phyloP scores from a whole-genome alignment of 2,329 filamentous ascomycete genomes.

The Nemania serpens region DNA sequence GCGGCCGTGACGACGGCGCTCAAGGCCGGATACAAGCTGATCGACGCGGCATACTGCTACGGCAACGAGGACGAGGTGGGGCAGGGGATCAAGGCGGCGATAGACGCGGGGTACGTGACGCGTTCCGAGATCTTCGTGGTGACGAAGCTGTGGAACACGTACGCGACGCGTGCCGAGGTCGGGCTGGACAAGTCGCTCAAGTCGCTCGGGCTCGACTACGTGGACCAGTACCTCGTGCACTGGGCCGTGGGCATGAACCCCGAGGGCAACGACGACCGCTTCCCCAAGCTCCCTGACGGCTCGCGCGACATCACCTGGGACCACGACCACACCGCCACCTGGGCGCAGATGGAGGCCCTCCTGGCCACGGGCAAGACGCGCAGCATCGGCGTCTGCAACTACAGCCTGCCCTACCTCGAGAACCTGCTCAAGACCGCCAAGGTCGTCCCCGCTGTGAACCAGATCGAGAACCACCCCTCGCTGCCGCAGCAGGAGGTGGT shows the following conservation, averaged over 20 bases:
- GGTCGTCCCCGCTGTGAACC: conserved; percentile 69
- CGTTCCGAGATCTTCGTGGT: conserved; percentile 82
- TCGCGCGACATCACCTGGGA: conserved; percentile 71
- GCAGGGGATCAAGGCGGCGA: conserved; percentile 73
- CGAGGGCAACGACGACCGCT: conserved; percentile 71
- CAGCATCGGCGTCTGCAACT: conserved; percentile 62
- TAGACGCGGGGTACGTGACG: conserved; percentile 69
- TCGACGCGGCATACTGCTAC: conserved; percentile 78
- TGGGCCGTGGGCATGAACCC: conserved; percentile 85
- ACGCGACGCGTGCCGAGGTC: conserved; percentile 70
- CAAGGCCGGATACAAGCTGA: conserved; percentile 59
- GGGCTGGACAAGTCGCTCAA: conserved; percentile 74
- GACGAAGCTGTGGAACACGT: conserved; percentile 85
- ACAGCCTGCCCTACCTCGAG: conserved; percentile 60
- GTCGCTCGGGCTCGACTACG: conserved; percentile 75
- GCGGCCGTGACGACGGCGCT: conserved; percentile 64
- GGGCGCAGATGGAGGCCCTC: conserved; percentile 75
- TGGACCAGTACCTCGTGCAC: conserved; percentile 83
- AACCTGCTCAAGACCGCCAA: conserved; percentile 55
- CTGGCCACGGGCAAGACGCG: conserved; percentile 61
- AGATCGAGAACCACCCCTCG: conserved; percentile 75
- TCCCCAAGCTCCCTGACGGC: conserved; percentile 76
- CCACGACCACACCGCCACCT: conserved; percentile 76
- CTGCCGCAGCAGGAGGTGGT: conserved; percentile 75
- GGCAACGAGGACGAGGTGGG: conserved; percentile 85